A percentile compares a stretch with the other conserved stretches of the same genome.
Evolutionary conservation across 805 yeast genomes (phyloP).

Genomic region (Myxozyma vanderwaltii): DNA sequence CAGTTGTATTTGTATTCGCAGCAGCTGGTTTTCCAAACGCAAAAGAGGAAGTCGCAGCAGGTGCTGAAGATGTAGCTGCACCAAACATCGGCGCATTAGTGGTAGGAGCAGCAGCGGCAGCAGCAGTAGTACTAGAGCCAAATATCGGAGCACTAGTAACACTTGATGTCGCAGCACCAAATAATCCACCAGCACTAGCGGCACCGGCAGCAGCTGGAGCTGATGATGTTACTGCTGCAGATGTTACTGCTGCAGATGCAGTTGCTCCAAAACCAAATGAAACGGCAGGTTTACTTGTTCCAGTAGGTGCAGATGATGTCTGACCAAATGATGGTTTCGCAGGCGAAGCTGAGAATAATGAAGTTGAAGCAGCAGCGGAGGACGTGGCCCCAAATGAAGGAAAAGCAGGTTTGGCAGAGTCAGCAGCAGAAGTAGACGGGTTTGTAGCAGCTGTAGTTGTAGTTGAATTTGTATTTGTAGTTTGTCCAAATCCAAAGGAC

Average conservation of each 20-base stretch:
- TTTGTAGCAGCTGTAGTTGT: not conserved
- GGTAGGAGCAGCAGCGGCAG: constrained; percentile 18
- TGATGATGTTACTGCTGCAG: constrained; percentile 5
- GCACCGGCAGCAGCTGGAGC: constrained; percentile 2
- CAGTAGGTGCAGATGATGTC: not conserved
- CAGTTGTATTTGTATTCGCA: too few relatives aligned
- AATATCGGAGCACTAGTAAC: constrained; percentile 17
- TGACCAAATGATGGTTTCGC: too few relatives aligned
- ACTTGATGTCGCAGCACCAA: constrained; percentile 26
- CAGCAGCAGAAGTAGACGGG: not conserved
- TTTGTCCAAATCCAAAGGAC: constrained; percentile 3
- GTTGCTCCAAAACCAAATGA: constrained; percentile 8
- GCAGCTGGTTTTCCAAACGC: too few relatives aligned
- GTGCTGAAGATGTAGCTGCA: too few relatives aligned
- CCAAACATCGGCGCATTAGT: too few relatives aligned
- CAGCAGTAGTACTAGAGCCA: constrained; percentile 13
- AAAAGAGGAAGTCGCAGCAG: too few relatives aligned
- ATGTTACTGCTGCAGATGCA: not conserved
- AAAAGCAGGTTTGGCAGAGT: not conserved
- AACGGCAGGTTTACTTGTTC: not conserved
- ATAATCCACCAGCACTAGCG: constrained; percentile 1
- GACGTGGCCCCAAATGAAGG: too few relatives aligned
- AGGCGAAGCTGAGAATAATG: too few relatives aligned
- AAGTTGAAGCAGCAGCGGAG: too few relatives aligned
- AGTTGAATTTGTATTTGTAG: not conserved